Base-by-base conservation (phyloP, 2,329 filamentous ascomycete species). In the Colletotrichum kahawae region DNA sequence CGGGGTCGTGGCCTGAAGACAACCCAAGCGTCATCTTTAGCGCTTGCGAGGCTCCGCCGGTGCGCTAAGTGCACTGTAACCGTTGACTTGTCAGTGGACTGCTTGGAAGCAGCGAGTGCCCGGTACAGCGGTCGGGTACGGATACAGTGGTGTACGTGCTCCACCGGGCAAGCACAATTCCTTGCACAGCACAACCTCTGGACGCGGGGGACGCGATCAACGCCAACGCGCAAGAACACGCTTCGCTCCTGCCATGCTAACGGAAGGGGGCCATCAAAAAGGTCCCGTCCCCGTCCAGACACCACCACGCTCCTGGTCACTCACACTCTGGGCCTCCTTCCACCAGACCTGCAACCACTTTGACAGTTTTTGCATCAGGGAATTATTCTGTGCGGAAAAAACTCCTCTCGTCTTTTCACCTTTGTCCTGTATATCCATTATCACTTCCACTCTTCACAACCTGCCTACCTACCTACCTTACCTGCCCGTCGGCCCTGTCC, bases 241-340 rank as follows among this genome's bases (percentile, higher is more conserved):
- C 64, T 72, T 33, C 67, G 66, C 34, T 63, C 34, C 60, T 60
- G 57, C 69, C 56, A 29, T 65, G 38, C 67, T 79, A 77, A 36
- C 38, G 71, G 67, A 63, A 70, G 71, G 67, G 57, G 36, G 60
- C 68, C 75, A 78, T 80, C 77, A 80, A 79, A 81, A 81, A 82
- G 79, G 78, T 66, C 73, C 79, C 75, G 76, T 77, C 77, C 77
- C 79, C 77, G 77, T 77, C 74, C 67, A 68, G 71, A 74, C 74
- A 51, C 60, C 13, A 48, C 62, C 24, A 29, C 36, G 36, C 27
- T 36, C 64, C 16, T 31, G 21, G 43, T 18, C 34, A 29, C 51
- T 24, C 65, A 77, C 78, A 74, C 74, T 75, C 75, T 56, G 76
- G 81, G 76, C 77, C 77, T 78, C 78, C 72, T 77, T 75, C 71